Evolutionary conservation across 2,329 filamentous ascomycete species (phyloP), one percentile per base, ranked within the genome.

Genomic region (Pyrenophora graminea): DNA sequence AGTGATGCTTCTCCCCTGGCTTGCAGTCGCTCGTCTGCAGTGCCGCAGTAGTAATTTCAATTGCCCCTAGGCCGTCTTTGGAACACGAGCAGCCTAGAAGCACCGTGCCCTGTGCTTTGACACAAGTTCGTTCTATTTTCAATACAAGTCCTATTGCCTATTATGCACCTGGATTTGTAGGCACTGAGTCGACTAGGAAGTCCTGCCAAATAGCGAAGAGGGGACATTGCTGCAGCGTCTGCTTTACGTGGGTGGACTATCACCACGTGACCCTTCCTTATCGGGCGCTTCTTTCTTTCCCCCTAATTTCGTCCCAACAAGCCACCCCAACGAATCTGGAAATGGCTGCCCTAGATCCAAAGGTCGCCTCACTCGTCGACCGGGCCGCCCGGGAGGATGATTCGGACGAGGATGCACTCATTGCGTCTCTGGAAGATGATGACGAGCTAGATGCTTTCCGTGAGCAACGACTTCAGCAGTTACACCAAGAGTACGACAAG

Each of bases 341-440:
- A 56, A 80, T 80, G 77, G 56, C 78, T 15, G 66, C 70, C 38
- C 59, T 83, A 46, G 81, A 83, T 64, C 63, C 77, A 38, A 76
- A 77, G 53, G 81, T 83, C 30, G 80, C 81, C 38, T 70, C 71
- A 23, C 64, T 82, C 18, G 73, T 83, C 25, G 81, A 80, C 66
- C 65, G 66, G 39, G 68, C 66, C 25, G 59, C 62, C 42, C 63
- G 75, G 51, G 68, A 70, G 31, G 69, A 74, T 53, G 79, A 81
- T 56, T 77, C 77, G 4, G 82, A 83, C 55, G 80, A 84, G 66
- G 84, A 85, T 62, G 82, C 81, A 39, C 77, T 87, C 47, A 82
- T 86, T 58, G 81, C 80, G 31, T 77, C 80, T 47, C 78, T 86
- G n/a, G 78, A 80, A 64, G 79, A 84, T 53, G 79, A 84, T 64